Evolutionary conservation across 2,329 filamentous ascomycete genomes (phyloP).

Genomic region (Aspergillus pseudotamarii): DNA sequence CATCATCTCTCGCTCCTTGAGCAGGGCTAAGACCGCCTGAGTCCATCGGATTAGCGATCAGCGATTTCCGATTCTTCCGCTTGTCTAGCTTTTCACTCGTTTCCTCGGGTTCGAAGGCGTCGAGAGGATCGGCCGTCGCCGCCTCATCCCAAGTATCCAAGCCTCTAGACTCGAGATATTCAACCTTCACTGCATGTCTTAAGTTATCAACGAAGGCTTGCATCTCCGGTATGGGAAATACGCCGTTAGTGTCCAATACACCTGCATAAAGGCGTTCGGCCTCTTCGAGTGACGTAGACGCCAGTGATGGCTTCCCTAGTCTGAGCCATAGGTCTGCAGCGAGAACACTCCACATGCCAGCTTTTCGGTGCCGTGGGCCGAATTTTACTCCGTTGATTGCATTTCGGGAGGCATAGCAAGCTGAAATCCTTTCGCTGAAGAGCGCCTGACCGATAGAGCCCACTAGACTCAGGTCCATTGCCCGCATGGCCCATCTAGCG

Average conservation of each 20-base stretch:
- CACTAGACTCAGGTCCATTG: conserved; percentile 77
- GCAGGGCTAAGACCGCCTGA: conserved; percentile 51
- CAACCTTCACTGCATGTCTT: conserved; percentile 45
- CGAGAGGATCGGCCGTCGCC: conserved; percentile 31
- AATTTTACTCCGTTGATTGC: conserved; percentile 67
- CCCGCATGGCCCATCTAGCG: conserved; percentile 77
- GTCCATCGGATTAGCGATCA: conserved; percentile 56
- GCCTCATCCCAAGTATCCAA: conserved; percentile 36
- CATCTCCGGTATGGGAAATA: conserved; percentile 56
- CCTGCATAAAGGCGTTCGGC: conserved; percentile 60
- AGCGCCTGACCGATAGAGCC: conserved; percentile 78
- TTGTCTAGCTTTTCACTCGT: conserved; percentile 60
- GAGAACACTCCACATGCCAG: conserved; percentile 84
- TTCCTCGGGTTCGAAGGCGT: conserved; percentile 40
- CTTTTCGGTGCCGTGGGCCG: conserved; percentile 78
- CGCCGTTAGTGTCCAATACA: conserved; percentile 41
- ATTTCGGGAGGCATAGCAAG: conserved; percentile 76
- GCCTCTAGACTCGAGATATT: conserved; percentile 46
- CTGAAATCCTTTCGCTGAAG: conserved; percentile 80
- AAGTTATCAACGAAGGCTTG: conserved; percentile 49
- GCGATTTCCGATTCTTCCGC: conserved; percentile 58
- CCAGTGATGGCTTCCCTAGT: conserved; percentile 75
- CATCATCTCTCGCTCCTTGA: conserved; percentile 37
- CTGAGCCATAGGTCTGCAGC: conserved; percentile 82
- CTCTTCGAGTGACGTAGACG: conserved; percentile 74